A percentile compares a stretch with the other conserved stretches of the same genome.
Conservation (phyloP, 148 eudicot genomes). For the Persicaria tinctoria region DNA sequence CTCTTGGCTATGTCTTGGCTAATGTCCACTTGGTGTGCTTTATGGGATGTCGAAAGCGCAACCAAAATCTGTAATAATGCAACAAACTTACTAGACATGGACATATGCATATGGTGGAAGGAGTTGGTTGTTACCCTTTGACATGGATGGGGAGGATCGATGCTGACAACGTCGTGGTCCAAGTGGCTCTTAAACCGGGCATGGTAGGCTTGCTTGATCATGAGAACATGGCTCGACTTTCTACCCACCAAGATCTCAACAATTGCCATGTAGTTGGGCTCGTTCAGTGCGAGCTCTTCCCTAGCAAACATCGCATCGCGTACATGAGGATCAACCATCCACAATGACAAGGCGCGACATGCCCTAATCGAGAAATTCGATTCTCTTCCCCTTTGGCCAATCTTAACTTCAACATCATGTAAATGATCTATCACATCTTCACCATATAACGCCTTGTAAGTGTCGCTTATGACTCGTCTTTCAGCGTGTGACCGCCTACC, state of each 20-base stretch:
- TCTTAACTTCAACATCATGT: neutral
- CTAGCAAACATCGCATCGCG: slow-evolving; percentile 53
- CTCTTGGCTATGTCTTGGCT: slow-evolving; percentile 73
- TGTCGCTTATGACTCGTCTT: slow-evolving; percentile 35
- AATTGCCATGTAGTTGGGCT: slow-evolving; percentile 38
- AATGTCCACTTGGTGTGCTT: slow-evolving; percentile 53
- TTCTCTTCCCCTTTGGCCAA: slow-evolving; percentile 17
- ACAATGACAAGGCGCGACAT: slow-evolving; percentile 24
- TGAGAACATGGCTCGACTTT: slow-evolving; percentile 63
- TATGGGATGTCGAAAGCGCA: slow-evolving; percentile 76
- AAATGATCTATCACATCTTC: slow-evolving; percentile 35
- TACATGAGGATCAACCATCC: slow-evolving; percentile 48
- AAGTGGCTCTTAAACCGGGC: slow-evolving; percentile 37
- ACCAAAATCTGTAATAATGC: slow-evolving; percentile 41
- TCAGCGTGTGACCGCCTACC: slow-evolving; percentile 23
- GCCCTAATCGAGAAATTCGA: slow-evolving; percentile 15
- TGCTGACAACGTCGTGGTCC: slow-evolving; percentile 48
- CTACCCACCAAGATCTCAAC: slow-evolving; percentile 59
- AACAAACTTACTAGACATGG: neutral
- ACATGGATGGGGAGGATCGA: slow-evolving; percentile 74
- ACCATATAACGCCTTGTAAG: slow-evolving; percentile 45
- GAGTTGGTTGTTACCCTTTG: slow-evolving; percentile 40
- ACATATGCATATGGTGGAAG: neutral
- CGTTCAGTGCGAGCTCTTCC: slow-evolving; percentile 45
- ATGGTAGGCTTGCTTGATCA: slow-evolving; percentile 59